Evolutionary conservation across 257 asterid species (phyloP).

Genomic region (Solanum etuberosum): DNA sequence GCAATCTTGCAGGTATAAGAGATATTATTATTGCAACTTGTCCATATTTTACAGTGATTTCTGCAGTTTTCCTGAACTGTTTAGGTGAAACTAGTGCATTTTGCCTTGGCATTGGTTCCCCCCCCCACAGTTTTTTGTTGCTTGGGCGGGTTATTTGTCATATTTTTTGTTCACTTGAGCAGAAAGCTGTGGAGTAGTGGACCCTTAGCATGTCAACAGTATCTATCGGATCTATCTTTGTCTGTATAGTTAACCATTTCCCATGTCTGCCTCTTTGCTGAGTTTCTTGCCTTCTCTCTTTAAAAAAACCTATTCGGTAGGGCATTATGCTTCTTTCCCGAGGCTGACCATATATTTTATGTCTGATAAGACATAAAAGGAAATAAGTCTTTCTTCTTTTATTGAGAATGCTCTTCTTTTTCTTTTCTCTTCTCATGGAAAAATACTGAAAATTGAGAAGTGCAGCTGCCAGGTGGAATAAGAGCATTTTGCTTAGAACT

Average conservation of each 20-base stretch:
- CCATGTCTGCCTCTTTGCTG: not conserved
- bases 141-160: not conserved
- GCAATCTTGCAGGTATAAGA: conserved; percentile 61
- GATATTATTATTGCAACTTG: not conserved
- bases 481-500: not conserved
- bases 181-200: not conserved
- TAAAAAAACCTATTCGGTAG: not conserved
- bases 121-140: not conserved
- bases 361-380: not conserved
- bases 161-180: not conserved
- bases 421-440: not conserved
- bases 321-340: not conserved
- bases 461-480: not conserved
- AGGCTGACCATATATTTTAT: not conserved
- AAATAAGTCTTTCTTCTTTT: not conserved
- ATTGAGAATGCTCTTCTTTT: not conserved
- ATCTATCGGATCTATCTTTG: not conserved
- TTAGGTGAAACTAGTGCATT: not conserved
- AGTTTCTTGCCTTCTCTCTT: not conserved
- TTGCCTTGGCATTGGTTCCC: not conserved
- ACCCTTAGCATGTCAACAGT: not conserved
- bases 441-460: not conserved
- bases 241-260: not conserved
- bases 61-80: not conserved
- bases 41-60: not conserved